Evolutionary conservation across 306 rosid species (phyloP), one percentile per base, ranked within the genome.

Genomic region (Trifolium subterraneum): DNA sequence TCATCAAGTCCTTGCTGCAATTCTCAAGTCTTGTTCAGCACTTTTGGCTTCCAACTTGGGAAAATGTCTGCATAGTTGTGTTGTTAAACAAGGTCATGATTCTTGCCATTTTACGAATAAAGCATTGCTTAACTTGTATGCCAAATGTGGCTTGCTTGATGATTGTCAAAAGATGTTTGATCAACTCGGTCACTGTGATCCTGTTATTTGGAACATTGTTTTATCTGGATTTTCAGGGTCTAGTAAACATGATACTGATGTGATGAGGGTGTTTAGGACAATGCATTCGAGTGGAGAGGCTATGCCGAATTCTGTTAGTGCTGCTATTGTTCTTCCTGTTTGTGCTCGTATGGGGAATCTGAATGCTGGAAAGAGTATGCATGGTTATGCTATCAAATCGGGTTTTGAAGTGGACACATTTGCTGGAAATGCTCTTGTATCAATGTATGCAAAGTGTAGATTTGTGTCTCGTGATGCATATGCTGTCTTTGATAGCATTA

Each of bases 61-160:
- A 68, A 88, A 72, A 76, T 27, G 87, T 51, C 77, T 93, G 68
- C 98, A 93, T 68, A 69, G 94, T 65, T 84, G 70, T 82, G 63
- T 75, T 80, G 72, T 87, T 69, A 93, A 91, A 82, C 86, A 79
- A 68, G 98, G 97, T 50, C 86, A 85, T 80, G 76, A 73, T 54
- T 74, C 87, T 67, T 93, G 94, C 79, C 87, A 78, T 58, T 77
- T 80, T 73, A 84, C 85, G 12, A 85, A 86, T 23, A 93, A 91
- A 86, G 94, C 89, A 7, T 79, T 91, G 77, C 89, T 93, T 73
- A 93, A 93, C 85, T 76, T 91, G 93, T 93, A 89, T 64, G 94
- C 97, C 42, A 91, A 91, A 83, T 89, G 90, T 45, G 90, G 90
- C 33, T 77, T 68, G 70, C 83, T 85, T 71, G 86, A 80, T 80